Conservation (phyloP, 768 basidiomycete genomes). For the Podaxis sp. region DNA sequence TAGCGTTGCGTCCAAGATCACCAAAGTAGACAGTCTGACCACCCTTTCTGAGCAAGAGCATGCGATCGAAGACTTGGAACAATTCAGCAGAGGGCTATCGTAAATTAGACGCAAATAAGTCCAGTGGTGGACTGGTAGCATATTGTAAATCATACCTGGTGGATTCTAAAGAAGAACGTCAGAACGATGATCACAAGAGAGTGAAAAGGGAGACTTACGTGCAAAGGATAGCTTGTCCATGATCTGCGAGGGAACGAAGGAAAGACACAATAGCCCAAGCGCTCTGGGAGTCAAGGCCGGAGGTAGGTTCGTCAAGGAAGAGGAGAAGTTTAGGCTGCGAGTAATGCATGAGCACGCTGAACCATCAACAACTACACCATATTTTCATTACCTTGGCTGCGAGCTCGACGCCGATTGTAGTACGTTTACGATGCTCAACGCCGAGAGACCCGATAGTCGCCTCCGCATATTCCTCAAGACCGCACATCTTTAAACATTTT, state of each 20-base stretch:
- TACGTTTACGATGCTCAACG: conserved; percentile 75
- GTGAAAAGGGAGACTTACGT: conserved; percentile 44
- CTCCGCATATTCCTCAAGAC: conserved; percentile 60
- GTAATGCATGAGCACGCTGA: conserved; percentile 11
- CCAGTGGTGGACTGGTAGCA: conserved; percentile 47
- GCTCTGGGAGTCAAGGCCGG: conserved; percentile 84
- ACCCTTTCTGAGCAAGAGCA: conserved; percentile 77
- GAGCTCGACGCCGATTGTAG: conserved; percentile 87
- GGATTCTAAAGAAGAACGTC: conserved; percentile 33
- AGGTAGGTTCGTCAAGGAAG: conserved; percentile 90
- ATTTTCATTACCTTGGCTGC: conserved; percentile 66
- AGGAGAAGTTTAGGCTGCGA: conserved; percentile 72
- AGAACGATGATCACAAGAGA: neutral
- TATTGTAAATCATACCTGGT: conserved; percentile 61
- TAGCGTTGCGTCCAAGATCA: conserved; percentile 62
- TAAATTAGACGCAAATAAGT: neutral
- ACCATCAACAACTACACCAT: neutral
- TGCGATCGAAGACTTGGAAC: conserved; percentile 60
- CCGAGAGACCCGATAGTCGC: conserved; percentile 65
- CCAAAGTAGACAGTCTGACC: conserved; percentile 78
- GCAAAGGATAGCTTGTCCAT: conserved; percentile 88
- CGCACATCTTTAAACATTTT: conserved; percentile 61
- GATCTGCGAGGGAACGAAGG: conserved; percentile 72
- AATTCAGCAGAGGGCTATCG: conserved; percentile 9
- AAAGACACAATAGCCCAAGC: conserved; percentile 84